A percentile compares a stretch with the other conserved stretches of the same genome.
phyloP scores from a whole-genome alignment of 2,329 filamentous ascomycete genomes.

The Sclerotinia trifoliorum region DNA sequence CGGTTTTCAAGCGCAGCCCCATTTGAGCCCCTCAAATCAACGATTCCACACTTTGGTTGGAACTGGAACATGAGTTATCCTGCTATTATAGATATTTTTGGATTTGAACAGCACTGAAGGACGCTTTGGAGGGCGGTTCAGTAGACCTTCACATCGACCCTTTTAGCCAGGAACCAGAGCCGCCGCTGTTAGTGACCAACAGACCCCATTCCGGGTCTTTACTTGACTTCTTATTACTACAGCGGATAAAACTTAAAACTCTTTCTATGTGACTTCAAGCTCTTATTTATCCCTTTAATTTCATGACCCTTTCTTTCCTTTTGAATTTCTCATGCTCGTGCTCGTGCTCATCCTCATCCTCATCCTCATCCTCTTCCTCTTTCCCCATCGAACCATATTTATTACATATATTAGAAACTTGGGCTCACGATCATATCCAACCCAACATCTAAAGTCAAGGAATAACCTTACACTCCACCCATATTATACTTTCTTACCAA shows the following conservation, averaged over 20 bases:
- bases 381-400: not conserved
- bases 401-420: not conserved
- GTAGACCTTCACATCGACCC: not conserved
- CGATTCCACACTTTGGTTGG: not conserved
- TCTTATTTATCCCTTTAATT: not conserved
- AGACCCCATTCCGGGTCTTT: not conserved
- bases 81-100: slow-evolving; percentile 4
- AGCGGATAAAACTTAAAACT: not conserved
- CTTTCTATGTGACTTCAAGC: not conserved
- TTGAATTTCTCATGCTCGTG: not conserved
- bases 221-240: too few species aligned
- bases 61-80: not conserved
- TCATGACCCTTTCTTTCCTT: not conserved
- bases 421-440: not conserved
- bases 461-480: not conserved
- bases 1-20: slow-evolving; percentile 12
- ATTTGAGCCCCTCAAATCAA: not conserved
- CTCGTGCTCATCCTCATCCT: too few species aligned
- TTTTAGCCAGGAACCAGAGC: not conserved
- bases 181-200: slow-evolving; percentile 20
- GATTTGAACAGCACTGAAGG: not conserved
- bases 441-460: slow-evolving; percentile 6
- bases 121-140: slow-evolving; percentile 6
- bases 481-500: slow-evolving; percentile 4
- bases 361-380: not conserved